phyloP scores from a whole-genome alignment of 2,329 filamentous ascomycete genomes.

The Ceratocystiopsis minuta region DNA sequence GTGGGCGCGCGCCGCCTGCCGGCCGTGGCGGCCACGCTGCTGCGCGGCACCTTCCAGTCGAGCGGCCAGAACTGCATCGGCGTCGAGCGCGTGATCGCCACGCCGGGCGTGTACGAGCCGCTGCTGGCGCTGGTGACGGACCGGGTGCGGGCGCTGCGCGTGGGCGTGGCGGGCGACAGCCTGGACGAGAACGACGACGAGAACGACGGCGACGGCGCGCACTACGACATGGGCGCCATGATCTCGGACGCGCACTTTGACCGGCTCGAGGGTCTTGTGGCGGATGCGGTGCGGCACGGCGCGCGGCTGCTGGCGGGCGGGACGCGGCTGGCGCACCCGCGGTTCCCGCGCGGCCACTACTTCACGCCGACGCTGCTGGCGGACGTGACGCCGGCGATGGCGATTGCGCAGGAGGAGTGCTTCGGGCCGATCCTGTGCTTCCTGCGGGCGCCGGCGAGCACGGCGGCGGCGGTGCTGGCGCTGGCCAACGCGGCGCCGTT shows the following conservation, averaged over 20 bases:
- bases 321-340: slow-evolving; percentile 49
- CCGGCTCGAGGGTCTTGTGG: slow-evolving; percentile 58
- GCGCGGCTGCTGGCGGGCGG: slow-evolving; percentile 72
- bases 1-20: slow-evolving; percentile 39
- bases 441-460: slow-evolving; percentile 51
- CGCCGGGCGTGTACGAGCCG: slow-evolving; percentile 55
- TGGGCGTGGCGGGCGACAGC: slow-evolving; percentile 37
- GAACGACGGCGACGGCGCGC: slow-evolving; percentile 5
- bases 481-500: slow-evolving; percentile 75
- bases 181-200: not conserved
- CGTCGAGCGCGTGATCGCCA: slow-evolving; percentile 78
- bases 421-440: slow-evolving; percentile 84
- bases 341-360: slow-evolving; percentile 67
- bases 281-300: slow-evolving; percentile 58
- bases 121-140: slow-evolving; percentile 55
- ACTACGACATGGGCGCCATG: slow-evolving; percentile 74
- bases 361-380: slow-evolving; percentile 79
- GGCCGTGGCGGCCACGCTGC: slow-evolving; percentile 62
- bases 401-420: slow-evolving; percentile 74
- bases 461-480: slow-evolving; percentile 43
- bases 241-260: slow-evolving; percentile 63
- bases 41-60: slow-evolving; percentile 87
- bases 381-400: slow-evolving; percentile 76
- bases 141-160: slow-evolving; percentile 53
- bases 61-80: slow-evolving; percentile 96